Base-by-base conservation (phyloP, 495 filamentous ascomycete species). In the Niebla homalea region DNA sequence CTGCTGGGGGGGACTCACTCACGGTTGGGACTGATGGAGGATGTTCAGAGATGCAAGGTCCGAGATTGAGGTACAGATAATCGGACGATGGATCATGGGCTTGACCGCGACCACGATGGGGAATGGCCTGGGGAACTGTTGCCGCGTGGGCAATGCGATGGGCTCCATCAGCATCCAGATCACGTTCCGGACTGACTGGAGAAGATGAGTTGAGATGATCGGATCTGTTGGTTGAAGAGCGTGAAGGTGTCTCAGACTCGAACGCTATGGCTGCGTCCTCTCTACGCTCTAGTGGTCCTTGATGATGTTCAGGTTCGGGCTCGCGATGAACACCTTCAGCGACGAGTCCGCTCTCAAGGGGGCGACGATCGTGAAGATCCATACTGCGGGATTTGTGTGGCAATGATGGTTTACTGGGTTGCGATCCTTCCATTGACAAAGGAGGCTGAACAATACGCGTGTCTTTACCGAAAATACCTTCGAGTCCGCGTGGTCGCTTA, bases 1-100 rank as follows among this genome's bases (percentile, higher is more conserved):
- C 83, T 7, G 79, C 81, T 8, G 88, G 89, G 14, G 58, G 58
- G 8, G 84, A 89, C 59, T 95, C 88, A 47, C 84, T 84, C 37
- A 96, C 80, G 16, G 83, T 46, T n/a, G 73, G 50, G 4, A 59
- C 58, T 22, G 57, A 57, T 10, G 61, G 56, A 4, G 49, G 47
- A 10, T 60, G 50, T 25, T 54, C 59, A 29, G 42, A 58, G 36
- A 39, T 56, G 46, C 66, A 70, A 26, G 79, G 74, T 4, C 87
- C 87, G 54, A 96, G 84, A 48, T 78, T 78, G 16, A 97, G 76
- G 60, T 80, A 84, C 0, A 81, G 70, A 36, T 74, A 76, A 50
- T 80, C 68, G 51, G 71, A 77, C 5, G 81, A 60, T 1, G 77
- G 75, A 57, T 88, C 77, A 54, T 80, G 75, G 1, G 79, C 81